phyloP scores from a whole-genome alignment of 441 rosid genomes.

The Biscutella auriculata region DNA sequence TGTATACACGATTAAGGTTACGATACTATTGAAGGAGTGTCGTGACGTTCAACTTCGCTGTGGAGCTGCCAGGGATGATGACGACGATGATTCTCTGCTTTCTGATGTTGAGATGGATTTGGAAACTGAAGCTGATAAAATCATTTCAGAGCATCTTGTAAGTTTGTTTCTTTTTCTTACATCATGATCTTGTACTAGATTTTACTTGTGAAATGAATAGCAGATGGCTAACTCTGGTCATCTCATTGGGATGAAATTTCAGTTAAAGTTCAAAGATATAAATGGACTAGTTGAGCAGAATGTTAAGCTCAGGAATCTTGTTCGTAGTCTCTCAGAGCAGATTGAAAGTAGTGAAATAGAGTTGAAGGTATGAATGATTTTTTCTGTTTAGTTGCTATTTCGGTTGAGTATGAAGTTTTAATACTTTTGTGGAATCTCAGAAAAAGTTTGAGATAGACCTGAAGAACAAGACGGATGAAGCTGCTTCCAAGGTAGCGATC shows the following conservation, averaged over 20 bases:
- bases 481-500: conserved; percentile 72
- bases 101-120: conserved; percentile 38
- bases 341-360: conserved; percentile 61
- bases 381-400: neutral
- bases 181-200: conserved; percentile 10
- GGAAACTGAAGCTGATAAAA: conserved; percentile 60
- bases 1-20: conserved; percentile 45
- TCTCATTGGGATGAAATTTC: conserved; percentile 22
- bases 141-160: conserved; percentile 72
- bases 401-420: neutral
- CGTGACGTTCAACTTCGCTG: conserved; percentile 86
- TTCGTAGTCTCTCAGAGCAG: conserved; percentile 75
- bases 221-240: conserved; percentile 8
- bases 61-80: conserved; percentile 48
- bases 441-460: conserved; percentile 61
- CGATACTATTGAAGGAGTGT: conserved; percentile 90
- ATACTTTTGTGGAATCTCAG: conserved; percentile 29
- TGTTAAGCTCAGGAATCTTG: conserved; percentile 85
- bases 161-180: conserved; percentile 15
- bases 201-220: neutral
- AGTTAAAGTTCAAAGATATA: conserved; percentile 92
- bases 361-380: conserved; percentile 47
- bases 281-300: conserved; percentile 95
- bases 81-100: conserved; percentile 29
- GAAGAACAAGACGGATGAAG: conserved; percentile 65